Evolutionary conservation across 176 grass and related monocot species (phyloP).

Genomic region (Eragrostis curvula): DNA sequence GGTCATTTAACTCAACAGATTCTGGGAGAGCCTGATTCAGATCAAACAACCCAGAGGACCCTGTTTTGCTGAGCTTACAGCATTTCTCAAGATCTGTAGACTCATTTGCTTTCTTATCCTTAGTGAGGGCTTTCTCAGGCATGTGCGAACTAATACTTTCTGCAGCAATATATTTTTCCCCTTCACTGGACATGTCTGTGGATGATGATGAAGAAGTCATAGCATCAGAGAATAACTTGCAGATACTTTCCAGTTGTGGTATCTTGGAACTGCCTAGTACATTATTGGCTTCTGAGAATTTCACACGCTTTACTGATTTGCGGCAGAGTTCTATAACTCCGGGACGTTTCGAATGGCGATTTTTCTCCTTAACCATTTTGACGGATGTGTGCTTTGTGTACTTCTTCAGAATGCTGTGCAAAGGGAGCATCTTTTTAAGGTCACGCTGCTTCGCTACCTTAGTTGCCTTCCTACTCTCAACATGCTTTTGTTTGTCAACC

Average conservation of each 20-base stretch:
- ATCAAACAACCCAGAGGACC: slow-evolving; percentile 44
- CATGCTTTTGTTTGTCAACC: slow-evolving; percentile 25
- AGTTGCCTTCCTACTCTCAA: slow-evolving; percentile 18
- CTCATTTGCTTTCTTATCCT: slow-evolving; percentile 14
- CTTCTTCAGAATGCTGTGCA: slow-evolving; percentile 65
- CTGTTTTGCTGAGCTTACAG: slow-evolving; percentile 33
- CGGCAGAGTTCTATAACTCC: slow-evolving; percentile 50
- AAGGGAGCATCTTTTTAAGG: slow-evolving; percentile 43
- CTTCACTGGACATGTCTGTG: slow-evolving; percentile 43
- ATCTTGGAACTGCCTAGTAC: slow-evolving; percentile 36
- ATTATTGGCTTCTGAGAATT: slow-evolving; percentile 43
- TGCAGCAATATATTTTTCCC: slow-evolving; percentile 34
- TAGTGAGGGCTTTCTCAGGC: slow-evolving; percentile 9
- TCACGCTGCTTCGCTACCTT: slow-evolving; percentile 36
- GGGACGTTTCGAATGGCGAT: slow-evolving; percentile 25
- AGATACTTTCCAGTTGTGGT: slow-evolving; percentile 35
- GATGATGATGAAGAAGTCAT: slow-evolving; percentile 53
- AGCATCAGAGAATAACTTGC: slow-evolving; percentile 52
- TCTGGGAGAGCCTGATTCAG: slow-evolving; percentile 44
- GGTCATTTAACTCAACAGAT: slow-evolving; percentile 27
- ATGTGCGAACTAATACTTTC: slow-evolving; percentile 43
- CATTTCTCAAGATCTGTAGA: slow-evolving; percentile 18
- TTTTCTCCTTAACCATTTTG: slow-evolving; percentile 56
- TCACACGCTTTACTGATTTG: slow-evolving; percentile 53
- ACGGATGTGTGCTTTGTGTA: slow-evolving; percentile 52